Percentiles rank a stretch among this genome's conserved stretches.
These are phyloP conservation scores for Fusarium drepaniforme DNA, from an alignment of 2,329 filamentous ascomycete genomes.

Conservation along the genomic window DNA sequence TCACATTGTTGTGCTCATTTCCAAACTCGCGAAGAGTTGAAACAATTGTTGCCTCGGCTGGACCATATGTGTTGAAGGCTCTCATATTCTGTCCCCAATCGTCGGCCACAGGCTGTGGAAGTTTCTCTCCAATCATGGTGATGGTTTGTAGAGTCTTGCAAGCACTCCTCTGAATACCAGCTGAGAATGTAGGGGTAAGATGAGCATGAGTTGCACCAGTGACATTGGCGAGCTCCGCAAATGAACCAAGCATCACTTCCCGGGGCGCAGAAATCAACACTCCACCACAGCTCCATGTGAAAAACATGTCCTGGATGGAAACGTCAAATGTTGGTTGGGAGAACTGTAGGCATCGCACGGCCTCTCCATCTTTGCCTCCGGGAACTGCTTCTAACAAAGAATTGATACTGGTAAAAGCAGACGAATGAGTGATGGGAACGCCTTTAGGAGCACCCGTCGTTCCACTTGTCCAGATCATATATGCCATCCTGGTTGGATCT, in stretches of 20 bases:
- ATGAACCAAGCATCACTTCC: constrained; percentile 66
- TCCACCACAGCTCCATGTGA: constrained; percentile 71
- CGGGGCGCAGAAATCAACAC: constrained; percentile 69
- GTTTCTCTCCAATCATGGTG: constrained; percentile 71
- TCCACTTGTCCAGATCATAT: constrained; percentile 53
- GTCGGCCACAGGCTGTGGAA: constrained; percentile 68
- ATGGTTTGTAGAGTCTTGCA: constrained; percentile 64
- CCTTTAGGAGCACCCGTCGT: constrained; percentile 50
- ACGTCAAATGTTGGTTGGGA: constrained; percentile 55
- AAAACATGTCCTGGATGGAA: constrained; percentile 73
- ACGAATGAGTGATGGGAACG: constrained; percentile 51
- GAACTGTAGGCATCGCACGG: constrained; percentile 49
- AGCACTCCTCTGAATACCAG: constrained; percentile 60
- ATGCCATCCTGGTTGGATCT: constrained; percentile 37
- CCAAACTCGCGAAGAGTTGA: constrained; percentile 44
- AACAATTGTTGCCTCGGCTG: constrained; percentile 44
- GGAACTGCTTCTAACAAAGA: constrained; percentile 3
- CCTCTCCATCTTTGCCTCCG: constrained; percentile 1
- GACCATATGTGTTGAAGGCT: constrained; percentile 45
- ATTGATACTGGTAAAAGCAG: constrained; percentile 37
- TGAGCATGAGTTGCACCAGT: constrained; percentile 69
- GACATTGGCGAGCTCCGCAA: constrained; percentile 63
- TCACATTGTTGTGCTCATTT: constrained; percentile 35
- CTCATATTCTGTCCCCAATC: constrained; percentile 57
- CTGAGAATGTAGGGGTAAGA: constrained; percentile 71